Evolutionary conservation across 202 grass and related monocot species (phyloP).

Genomic region (Carex arenaria): DNA sequence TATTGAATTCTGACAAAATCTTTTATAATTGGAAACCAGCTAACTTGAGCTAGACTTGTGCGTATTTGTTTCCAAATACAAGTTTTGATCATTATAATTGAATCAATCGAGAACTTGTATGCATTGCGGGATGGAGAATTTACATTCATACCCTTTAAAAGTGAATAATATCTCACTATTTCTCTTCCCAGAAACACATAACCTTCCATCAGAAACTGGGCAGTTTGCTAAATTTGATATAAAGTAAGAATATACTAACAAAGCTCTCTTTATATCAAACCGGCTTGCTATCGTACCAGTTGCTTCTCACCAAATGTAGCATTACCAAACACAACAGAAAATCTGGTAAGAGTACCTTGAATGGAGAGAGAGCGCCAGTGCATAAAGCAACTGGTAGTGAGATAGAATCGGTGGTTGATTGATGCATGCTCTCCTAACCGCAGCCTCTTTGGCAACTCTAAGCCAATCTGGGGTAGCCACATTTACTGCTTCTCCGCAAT

Average conservation of each 20-base stretch:
- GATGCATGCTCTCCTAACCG: conserved; percentile 87
- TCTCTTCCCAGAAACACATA: background rate
- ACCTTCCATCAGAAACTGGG: background rate
- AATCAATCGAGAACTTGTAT: background rate
- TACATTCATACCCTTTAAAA: background rate
- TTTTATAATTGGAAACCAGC: background rate
- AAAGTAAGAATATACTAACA: background rate
- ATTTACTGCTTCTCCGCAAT: conserved; percentile 91
- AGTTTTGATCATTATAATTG: background rate
- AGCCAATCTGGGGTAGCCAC: conserved; percentile 93
- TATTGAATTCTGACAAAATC: background rate
- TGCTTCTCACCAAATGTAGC: background rate
- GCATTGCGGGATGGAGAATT: background rate
- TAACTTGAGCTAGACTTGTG: background rate
- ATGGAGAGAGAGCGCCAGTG: conserved; percentile 63
- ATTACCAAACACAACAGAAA: background rate
- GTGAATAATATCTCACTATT: background rate
- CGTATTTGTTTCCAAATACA: background rate
- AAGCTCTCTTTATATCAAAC: background rate
- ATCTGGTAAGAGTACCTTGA: conserved; percentile 46
- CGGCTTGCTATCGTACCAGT: background rate
- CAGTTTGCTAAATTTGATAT: background rate
- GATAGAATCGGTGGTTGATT: conserved; percentile 82
- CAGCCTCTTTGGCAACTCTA: conserved; percentile 89
- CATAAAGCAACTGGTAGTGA: conserved; percentile 87